Conservation (phyloP, 2,329 filamentous ascomycete species). For the Fusarium brevicatenulatum region DNA sequence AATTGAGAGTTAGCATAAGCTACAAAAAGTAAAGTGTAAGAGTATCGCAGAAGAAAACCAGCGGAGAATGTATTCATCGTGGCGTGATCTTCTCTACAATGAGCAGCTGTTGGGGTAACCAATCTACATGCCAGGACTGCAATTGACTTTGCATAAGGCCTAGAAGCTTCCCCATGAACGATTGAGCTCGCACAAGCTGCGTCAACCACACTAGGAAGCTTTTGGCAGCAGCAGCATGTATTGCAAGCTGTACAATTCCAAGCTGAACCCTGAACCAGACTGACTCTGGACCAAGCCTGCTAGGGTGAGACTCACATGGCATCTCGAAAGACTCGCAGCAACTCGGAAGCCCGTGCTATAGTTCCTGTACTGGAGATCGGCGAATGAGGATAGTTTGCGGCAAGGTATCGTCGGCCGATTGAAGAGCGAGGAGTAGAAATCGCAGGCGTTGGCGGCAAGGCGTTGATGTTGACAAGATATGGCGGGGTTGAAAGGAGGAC, state of each 20-base stretch:
- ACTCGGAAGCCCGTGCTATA: conserved; percentile 36
- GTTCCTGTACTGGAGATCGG: conserved; percentile 34
- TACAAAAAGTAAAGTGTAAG: not conserved
- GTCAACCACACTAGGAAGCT: conserved; percentile 10
- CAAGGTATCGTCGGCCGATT: conserved; percentile 32
- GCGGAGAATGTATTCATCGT: conserved; percentile 1
- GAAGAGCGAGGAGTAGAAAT: conserved; percentile 26
- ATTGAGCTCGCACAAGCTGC: conserved; percentile 16
- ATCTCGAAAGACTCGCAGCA: conserved; percentile 48
- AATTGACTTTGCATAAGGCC: conserved; percentile 35
- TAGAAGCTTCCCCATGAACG: conserved; percentile 4
- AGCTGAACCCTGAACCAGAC: not conserved
- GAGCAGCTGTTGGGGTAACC: conserved; percentile 11
- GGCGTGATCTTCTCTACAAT: conserved; percentile 2
- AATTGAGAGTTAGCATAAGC: conserved; percentile 33
- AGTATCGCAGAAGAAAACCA: conserved; percentile 4
- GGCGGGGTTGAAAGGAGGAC: conserved; percentile 43
- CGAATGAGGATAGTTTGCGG: conserved; percentile 15
- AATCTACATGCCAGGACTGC: conserved; percentile 24
- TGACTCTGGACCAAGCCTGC: conserved; percentile 9
- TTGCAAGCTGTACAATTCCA: conserved; percentile 24
- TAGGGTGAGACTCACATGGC: conserved; percentile 51
- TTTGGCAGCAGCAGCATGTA: not conserved
- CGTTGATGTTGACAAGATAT: conserved; percentile 30
- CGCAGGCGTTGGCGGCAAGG: conserved; percentile 33